phyloP scores from a whole-genome alignment of 257 asterid genomes.

The Asclepias syriaca region DNA sequence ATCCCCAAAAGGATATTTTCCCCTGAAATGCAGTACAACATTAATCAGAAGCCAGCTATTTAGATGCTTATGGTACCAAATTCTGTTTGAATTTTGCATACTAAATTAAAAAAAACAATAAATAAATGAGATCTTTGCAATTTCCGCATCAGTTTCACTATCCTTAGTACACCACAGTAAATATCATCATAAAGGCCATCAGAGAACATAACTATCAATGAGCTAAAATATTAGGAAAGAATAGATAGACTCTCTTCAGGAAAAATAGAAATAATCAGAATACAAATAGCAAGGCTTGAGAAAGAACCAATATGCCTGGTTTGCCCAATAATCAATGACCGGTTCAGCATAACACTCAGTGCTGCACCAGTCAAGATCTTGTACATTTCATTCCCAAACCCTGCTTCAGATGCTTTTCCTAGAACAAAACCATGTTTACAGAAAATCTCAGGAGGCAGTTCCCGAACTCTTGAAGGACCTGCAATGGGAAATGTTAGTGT shows the following conservation, averaged over 20 bases:
- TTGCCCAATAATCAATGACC: slow-evolving; percentile 97
- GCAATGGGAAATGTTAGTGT: slow-evolving; percentile 14
- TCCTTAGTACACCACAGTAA: neutral
- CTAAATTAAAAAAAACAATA: neutral
- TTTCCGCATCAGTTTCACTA: neutral
- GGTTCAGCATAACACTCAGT: slow-evolving; percentile 91
- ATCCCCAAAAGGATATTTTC: slow-evolving; percentile 77
- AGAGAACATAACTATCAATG: neutral
- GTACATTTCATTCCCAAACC: slow-evolving; percentile 94
- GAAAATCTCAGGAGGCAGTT: slow-evolving; percentile 63
- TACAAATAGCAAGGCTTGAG: slow-evolving; percentile 73
- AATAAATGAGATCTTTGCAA: neutral
- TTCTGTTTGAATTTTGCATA: neutral
- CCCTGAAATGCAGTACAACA: slow-evolving; percentile 48
- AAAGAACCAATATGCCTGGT: slow-evolving; percentile 99
- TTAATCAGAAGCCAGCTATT: neutral
- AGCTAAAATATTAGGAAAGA: neutral
- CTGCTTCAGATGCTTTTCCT: slow-evolving; percentile 98
- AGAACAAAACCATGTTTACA: slow-evolving; percentile 89
- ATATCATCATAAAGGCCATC: neutral
- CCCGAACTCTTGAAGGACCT: slow-evolving; percentile 81
- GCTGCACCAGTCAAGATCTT: slow-evolving; percentile 92
- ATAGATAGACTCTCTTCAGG: neutral
- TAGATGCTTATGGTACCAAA: neutral
- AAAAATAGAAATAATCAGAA: neutral